Percentiles rank a stretch among this genome's conserved stretches.
Evolutionary conservation across 495 filamentous ascomycete genomes (phyloP).

Genomic region (Daldinia vernicosa): DNA sequence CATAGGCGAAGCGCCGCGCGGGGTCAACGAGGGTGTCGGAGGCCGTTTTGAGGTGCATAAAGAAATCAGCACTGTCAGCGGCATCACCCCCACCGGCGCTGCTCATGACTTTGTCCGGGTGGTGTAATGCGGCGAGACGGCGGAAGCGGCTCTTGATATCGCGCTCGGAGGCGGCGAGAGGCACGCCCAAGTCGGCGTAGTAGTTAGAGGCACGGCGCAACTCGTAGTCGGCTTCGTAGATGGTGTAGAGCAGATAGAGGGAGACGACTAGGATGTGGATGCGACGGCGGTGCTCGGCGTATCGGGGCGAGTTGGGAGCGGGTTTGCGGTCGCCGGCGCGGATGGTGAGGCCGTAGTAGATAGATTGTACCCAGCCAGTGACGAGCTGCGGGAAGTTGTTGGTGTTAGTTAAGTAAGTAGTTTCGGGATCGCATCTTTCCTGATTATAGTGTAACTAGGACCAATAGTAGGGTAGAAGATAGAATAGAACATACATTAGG

Average conservation of each 20-base stretch:
- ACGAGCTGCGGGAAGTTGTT: conserved; percentile 64
- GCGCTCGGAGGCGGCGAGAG: conserved; percentile 72
- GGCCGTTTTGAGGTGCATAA: conserved; percentile 81
- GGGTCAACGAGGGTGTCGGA: conserved; percentile 85
- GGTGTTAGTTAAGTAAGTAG: neutral
- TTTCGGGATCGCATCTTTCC: neutral
- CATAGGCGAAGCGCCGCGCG: conserved; percentile 87
- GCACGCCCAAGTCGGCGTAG: conserved; percentile 77
- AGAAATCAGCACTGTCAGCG: conserved; percentile 68
- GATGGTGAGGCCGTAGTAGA: conserved; percentile 90
- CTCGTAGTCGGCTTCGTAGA: conserved; percentile 90
- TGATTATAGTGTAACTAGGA: no score
- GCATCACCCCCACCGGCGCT: conserved; percentile 34
- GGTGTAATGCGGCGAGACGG: conserved; percentile 81
- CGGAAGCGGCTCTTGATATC: conserved; percentile 86
- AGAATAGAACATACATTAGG: conserved; percentile 69
- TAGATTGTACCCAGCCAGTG: conserved; percentile 77
- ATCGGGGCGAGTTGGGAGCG: conserved; percentile 73
- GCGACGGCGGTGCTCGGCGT: conserved; percentile 74
- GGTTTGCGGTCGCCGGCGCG: conserved; percentile 89
- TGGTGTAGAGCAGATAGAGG: conserved; percentile 87
- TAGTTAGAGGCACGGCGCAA: conserved; percentile 75
- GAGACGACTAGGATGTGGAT: conserved; percentile 85
- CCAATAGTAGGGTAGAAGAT: conserved; percentile 38
- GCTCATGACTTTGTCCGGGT: conserved; percentile 82